Evolutionary conservation across 345 rosid genomes (phyloP).

Genomic region (Brassica incana): DNA sequence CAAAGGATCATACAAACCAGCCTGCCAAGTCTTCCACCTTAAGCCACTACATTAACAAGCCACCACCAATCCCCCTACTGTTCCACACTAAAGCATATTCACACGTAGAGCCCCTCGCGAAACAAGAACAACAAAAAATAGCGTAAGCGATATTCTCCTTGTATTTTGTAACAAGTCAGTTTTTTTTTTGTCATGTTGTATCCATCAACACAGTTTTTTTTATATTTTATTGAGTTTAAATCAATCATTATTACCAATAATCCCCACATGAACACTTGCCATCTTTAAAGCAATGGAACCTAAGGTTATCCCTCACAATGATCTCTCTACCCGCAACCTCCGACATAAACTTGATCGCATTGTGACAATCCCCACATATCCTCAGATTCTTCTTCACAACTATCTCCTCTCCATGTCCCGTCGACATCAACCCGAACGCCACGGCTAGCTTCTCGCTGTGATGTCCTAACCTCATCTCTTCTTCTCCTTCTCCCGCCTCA

Average conservation of each 20-base stretch:
- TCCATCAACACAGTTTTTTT: slow-evolving; percentile 38
- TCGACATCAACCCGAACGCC: slow-evolving; percentile 47
- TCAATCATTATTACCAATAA: slow-evolving; percentile 59
- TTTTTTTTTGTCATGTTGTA: slow-evolving; percentile 35
- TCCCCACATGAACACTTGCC: slow-evolving; percentile 79
- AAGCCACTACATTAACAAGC: slow-evolving; percentile 55
- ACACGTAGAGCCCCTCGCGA: slow-evolving; percentile 35
- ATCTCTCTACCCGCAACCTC: slow-evolving; percentile 57
- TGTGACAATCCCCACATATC: slow-evolving; percentile 90
- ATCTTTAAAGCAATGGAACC: slow-evolving; percentile 75
- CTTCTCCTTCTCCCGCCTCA: slow-evolving; percentile 51
- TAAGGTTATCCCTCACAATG: slow-evolving; percentile 63
- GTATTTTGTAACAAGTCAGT: slow-evolving; percentile 38
- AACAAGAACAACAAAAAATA: slow-evolving; percentile 8
- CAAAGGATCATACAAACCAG: slow-evolving; percentile 64
- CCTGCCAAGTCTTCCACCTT: slow-evolving; percentile 93
- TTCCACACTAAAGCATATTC: slow-evolving; percentile 32
- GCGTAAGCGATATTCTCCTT: slow-evolving; percentile 34
- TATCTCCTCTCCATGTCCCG: slow-evolving; percentile 60
- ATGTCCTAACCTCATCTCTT: slow-evolving; percentile 62
- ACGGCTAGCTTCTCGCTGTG: slow-evolving; percentile 85
- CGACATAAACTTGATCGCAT: slow-evolving; percentile 78
- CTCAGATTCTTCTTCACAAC: slow-evolving; percentile 78
- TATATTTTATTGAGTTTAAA: slow-evolving; percentile 23
- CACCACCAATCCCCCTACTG: background rate